Base-by-base conservation (phyloP, 164 flowering plant genomes). In the Kalanchoe fedtschenkoi region DNA sequence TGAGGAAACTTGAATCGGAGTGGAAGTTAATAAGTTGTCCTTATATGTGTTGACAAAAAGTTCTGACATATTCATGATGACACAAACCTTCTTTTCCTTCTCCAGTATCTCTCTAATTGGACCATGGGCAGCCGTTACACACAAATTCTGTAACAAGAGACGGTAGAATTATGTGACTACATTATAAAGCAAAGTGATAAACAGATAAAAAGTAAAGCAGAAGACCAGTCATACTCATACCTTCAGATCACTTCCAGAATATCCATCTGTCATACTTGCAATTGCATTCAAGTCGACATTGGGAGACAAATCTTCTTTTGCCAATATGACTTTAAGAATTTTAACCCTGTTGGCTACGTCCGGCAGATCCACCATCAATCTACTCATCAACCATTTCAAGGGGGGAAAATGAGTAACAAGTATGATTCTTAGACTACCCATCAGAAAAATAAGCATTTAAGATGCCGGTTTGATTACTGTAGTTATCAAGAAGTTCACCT, bases 171-270 rank as follows among this genome's bases (percentile, higher is more conserved):
- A 65, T 32, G 34, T 21, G 30, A 6, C 24, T 2, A 46, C 11
- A 29, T 28, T 16, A 5, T 6, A 15, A 3, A 64, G 19, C 6
- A 28, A 55, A 26, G 28, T 10, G 19, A 16, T 64, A n/a, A 28
- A 9, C 15, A 34, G 10, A 28, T 13, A 21, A 6, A 29, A 38
- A n/a, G n/a, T 39, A n/a, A 42, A 56, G 43, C 26, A 58, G 39
- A 61, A n/a, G n/a, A n/a, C n/a, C 17, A 43, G 61, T 9, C 24
- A 21, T 51, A 64, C 43, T 35, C 39, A 54, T 66, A 88, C 97
- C 97, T 91, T 91, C 22, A 88, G 88, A 69, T 91, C 97, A 62
- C 97, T 91, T 63, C 97, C 97, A 61, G 95, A 88, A 71, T 85
- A 88, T 63, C 97, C 97, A 66, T 91, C 96, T 0, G 96, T 89